Conservation (phyloP, 1,284 basidiomycete species). For the Malassezia nana region DNA sequence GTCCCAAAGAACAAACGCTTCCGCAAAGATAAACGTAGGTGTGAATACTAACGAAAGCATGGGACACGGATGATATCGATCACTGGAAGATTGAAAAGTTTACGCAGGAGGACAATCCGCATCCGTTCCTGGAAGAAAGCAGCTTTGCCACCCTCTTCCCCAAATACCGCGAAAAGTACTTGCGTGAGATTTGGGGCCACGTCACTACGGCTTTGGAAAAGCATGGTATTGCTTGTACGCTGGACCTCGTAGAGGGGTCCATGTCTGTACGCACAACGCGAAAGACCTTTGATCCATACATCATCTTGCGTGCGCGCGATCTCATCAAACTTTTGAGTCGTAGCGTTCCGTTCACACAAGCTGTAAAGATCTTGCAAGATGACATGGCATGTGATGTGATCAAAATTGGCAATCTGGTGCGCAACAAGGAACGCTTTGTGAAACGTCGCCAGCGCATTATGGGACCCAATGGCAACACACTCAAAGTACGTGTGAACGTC, state of each 20-base stretch:
- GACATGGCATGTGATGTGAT: constrained; percentile 89
- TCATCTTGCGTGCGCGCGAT: constrained; percentile 89
- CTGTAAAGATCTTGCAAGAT: constrained; percentile 83
- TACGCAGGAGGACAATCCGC: constrained; percentile 58
- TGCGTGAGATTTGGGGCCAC: constrained; percentile 85
- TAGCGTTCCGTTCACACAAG: constrained; percentile 71
- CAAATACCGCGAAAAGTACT: constrained; percentile 93
- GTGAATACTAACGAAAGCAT: constrained; percentile 47
- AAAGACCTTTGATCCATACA: constrained; percentile 92
- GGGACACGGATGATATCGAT: constrained; percentile 98
- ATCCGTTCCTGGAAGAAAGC: constrained; percentile 81
- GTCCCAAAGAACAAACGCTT: constrained; percentile 41
- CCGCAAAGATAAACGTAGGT: constrained; percentile 43
- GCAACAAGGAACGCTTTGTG: constrained; percentile 95
- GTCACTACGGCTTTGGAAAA: constrained; percentile 77
- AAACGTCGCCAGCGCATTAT: constrained; percentile 93
- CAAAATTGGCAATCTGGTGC: constrained; percentile 85
- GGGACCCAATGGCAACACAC: constrained; percentile 86
- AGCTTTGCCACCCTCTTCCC: constrained; percentile 97
- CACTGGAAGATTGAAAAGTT: constrained; percentile 92
- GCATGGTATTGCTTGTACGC: constrained; percentile 75
- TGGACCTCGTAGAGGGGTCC: constrained; percentile 89
- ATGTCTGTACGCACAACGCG: constrained; percentile 96
- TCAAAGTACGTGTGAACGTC: constrained; percentile 61
- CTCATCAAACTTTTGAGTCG: constrained; percentile 89